Conservation (phyloP, 148 eudicot species). For the Vaccinium macrocarpon region DNA sequence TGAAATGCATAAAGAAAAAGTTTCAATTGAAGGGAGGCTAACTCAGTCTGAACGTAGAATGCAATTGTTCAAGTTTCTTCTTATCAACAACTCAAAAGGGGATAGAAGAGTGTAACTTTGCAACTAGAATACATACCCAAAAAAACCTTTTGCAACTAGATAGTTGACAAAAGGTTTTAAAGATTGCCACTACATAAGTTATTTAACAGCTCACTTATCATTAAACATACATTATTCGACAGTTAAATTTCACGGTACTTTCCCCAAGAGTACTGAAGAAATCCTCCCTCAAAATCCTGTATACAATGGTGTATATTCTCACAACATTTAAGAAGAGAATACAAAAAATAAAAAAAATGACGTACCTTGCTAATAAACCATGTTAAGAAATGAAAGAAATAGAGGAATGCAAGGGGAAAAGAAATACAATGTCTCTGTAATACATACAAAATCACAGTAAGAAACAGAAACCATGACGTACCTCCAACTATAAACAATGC, state of each 20-base stretch:
- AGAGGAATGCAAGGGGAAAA: background rate
- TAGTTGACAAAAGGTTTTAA: background rate
- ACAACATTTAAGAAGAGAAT: background rate
- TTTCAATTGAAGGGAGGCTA: background rate
- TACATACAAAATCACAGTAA: background rate
- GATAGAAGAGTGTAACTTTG: background rate
- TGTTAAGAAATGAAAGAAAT: background rate
- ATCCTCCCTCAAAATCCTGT: background rate
- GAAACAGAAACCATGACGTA: slow-evolving; percentile 36
- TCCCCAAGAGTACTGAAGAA: background rate
- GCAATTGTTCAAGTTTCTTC: background rate
- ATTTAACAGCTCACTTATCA: background rate
- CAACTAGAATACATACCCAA: background rate
- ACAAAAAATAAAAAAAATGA: no score
- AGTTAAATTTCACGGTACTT: background rate
- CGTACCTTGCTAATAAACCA: background rate
- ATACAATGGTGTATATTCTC: background rate
- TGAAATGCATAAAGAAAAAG: background rate
- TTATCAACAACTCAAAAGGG: background rate
- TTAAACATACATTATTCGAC: background rate
- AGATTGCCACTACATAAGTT: background rate
- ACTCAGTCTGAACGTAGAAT: background rate
- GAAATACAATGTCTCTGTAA: background rate
- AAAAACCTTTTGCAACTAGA: background rate
- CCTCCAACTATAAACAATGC: slow-evolving; percentile 90